These are phyloP conservation scores for Amaranthus cruentus DNA, from an alignment of 148 eudicot species.

Conservation along the genomic window DNA sequence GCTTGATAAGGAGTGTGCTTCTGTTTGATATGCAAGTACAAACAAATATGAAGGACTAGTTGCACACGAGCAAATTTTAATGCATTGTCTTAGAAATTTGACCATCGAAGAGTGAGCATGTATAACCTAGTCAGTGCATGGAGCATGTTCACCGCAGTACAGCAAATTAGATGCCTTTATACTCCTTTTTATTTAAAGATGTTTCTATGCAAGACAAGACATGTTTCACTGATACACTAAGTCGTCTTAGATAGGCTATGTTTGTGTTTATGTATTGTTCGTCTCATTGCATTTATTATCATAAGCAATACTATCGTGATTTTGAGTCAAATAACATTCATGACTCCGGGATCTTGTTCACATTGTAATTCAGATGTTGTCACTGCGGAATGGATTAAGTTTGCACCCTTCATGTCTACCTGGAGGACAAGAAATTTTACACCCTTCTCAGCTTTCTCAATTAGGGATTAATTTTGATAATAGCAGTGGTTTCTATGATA, in stretches of 20 bases:
- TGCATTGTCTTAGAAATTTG: too few species aligned
- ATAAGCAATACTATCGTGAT: neutral
- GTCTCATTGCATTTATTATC: neutral
- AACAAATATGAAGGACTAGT: too few species aligned
- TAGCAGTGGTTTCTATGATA: conserved; percentile 26
- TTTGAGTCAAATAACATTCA: neutral
- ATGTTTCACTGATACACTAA: too few species aligned
- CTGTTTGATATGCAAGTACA: too few species aligned
- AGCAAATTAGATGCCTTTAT: neutral
- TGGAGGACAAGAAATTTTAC: conserved; percentile 48
- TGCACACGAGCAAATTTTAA: too few species aligned
- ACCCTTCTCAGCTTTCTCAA: conserved; percentile 48
- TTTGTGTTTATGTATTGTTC: neutral
- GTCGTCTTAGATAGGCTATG: neutral
- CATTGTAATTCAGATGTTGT: conserved; percentile 55
- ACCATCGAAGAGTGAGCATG: neutral
- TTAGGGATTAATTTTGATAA: conserved; percentile 38
- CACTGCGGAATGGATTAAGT: conserved; percentile 76
- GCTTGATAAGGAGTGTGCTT: neutral
- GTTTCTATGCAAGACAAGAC: too few species aligned
- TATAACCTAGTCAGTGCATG: neutral
- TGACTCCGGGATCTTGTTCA: neutral
- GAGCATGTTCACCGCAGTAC: neutral
- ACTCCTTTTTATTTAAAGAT: neutral
- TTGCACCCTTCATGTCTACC: conserved; percentile 66